These are phyloP conservation scores for Salvia miltiorrhiza DNA, from an alignment of 257 asterid genomes.

Conservation along the genomic window DNA sequence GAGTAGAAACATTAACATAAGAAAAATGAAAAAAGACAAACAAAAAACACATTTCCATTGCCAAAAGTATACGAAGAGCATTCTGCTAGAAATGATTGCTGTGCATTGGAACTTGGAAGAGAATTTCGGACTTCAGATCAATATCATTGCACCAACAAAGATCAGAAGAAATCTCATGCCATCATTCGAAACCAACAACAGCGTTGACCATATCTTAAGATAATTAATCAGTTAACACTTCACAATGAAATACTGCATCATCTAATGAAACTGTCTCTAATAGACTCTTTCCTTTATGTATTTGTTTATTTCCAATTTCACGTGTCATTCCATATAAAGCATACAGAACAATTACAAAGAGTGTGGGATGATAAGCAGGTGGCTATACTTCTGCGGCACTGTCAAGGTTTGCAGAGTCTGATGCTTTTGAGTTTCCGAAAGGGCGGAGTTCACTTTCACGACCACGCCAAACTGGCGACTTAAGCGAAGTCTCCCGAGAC, in stretches of 20 bases:
- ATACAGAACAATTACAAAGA: constrained; percentile 1
- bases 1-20: constrained; percentile 22
- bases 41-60: background rate
- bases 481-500: constrained; percentile 89
- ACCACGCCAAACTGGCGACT: constrained; percentile 96
- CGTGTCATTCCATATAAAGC: background rate
- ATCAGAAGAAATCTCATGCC: background rate
- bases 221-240: background rate
- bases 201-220: constrained; percentile 1
- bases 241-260: background rate
- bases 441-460: constrained; percentile 98
- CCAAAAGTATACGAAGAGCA: background rate
- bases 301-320: background rate
- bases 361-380: constrained; percentile 4
- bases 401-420: constrained; percentile 99
- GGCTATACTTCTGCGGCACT: constrained; percentile 89
- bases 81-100: background rate
- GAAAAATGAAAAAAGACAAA: background rate
- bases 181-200: constrained; percentile 1
- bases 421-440: constrained; percentile 93
- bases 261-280: background rate
- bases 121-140: background rate
- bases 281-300: background rate
- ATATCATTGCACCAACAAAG: background rate
- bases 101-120: background rate